A percentile compares a stretch with the other conserved stretches of the same genome.
Conservation (phyloP, 1,284 basidiomycete species). For the Pseudozyma sp. region DNA sequence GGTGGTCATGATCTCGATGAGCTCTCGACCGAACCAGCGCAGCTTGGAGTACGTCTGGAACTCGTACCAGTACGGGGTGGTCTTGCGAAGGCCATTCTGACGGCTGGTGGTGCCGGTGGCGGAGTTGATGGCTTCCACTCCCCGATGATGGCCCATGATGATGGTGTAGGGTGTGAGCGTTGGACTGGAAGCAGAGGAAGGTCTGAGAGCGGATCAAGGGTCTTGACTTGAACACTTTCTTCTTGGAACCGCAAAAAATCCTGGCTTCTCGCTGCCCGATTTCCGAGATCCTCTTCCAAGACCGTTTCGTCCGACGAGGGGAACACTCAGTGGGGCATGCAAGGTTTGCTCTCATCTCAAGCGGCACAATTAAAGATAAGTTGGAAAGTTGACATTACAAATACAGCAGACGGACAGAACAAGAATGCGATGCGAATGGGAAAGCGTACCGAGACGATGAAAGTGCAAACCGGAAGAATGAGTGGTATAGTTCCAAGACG, state of each 20-base stretch:
- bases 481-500: constrained; percentile 5
- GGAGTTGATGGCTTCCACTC: constrained; percentile 10
- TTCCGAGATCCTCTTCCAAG: no score
- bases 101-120: constrained; percentile 11
- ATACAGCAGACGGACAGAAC: constrained; percentile 25
- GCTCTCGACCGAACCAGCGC: constrained; percentile 85
- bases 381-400: constrained; percentile 18
- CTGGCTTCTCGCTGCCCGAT: no score
- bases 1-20: constrained; percentile 71
- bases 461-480: not conserved
- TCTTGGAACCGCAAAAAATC: not conserved
- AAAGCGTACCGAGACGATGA: not conserved
- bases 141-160: constrained; percentile 24
- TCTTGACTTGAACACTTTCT: not conserved
- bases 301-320: not conserved
- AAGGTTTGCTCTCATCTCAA: not conserved
- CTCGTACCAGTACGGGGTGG: constrained; percentile 66
- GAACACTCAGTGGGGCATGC: no score
- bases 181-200: not conserved
- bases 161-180: not conserved
- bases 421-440: constrained; percentile 24
- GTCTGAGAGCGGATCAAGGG: constrained; percentile 2
- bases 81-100: constrained; percentile 42
- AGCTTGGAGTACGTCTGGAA: constrained; percentile 84
- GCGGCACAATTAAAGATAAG: not conserved